Conservation (phyloP, 2,329 filamentous ascomycete genomes). For the Phialophora expanda region DNA sequence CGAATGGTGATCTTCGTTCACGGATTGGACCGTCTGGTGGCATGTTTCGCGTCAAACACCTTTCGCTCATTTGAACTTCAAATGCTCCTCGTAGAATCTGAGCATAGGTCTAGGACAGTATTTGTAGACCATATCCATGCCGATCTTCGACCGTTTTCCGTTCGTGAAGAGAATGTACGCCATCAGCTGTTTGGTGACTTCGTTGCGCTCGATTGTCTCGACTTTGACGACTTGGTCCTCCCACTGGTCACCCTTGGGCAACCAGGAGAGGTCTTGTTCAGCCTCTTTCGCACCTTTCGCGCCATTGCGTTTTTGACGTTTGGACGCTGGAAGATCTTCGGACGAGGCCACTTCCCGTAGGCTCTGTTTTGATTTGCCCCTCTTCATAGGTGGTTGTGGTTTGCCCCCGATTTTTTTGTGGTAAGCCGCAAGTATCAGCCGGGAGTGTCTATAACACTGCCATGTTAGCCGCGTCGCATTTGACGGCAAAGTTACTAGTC, state of each 20-base stretch:
- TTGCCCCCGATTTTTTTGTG: conserved; percentile 50
- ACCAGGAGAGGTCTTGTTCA: conserved; percentile 44
- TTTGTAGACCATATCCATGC: conserved; percentile 49
- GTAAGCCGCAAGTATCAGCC: conserved; percentile 50
- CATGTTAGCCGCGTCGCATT: conserved; percentile 6
- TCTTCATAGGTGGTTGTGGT: conserved; percentile 41
- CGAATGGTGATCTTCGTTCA: neutral
- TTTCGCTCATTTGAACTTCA: conserved; percentile 46
- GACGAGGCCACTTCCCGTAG: conserved; percentile 40
- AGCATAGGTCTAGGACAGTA: conserved; percentile 55
- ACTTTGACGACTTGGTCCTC: conserved; percentile 49
- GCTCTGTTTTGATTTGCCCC: conserved; percentile 37
- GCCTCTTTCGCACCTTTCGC: conserved; percentile 38
- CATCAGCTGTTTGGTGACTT: conserved; percentile 46
- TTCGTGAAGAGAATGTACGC: conserved; percentile 54
- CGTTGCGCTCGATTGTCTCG: conserved; percentile 51
- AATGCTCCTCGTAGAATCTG: conserved; percentile 55
- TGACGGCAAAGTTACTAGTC: neutral
- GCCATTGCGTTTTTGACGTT: conserved; percentile 35
- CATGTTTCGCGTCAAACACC: too few relatives aligned
- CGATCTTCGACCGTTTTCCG: conserved; percentile 51
- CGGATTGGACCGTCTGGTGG: neutral
- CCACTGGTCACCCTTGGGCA: conserved; percentile 51
- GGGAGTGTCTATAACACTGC: conserved; percentile 40
- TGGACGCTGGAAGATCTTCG: conserved; percentile 30